Evolutionary conservation across 1,284 basidiomycete genomes (phyloP), one percentile per base, ranked within the genome.

Genomic region (Microbotryum violaceum): DNA sequence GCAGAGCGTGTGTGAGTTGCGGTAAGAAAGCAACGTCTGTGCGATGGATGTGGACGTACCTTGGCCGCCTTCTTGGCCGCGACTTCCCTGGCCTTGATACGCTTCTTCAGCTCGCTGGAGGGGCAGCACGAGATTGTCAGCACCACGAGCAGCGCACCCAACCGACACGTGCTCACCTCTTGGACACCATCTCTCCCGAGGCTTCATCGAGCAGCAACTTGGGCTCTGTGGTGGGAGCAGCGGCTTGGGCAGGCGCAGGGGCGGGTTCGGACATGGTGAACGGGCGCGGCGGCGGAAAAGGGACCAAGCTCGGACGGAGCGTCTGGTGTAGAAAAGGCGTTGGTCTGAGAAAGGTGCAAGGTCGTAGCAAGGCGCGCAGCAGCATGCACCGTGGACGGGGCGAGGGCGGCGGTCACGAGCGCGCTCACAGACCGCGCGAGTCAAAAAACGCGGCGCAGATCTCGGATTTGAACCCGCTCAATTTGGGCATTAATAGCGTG

Each of bases 181-280:
- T 97, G 78, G 90, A 93, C 73, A 97, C 85, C 86, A 92, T 83
- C 77, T 96, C 91, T 49, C 91, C 91, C 3, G 92, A 93, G 65
- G 91, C 83, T 50, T 87, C 87, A 76, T 96, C 92, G 71, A 61
- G 55, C 47, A 67, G 63, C 18, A 69, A 57, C 61, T 67, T 69
- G 16, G 67, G 67, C 23, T 56, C 60, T 23, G 45, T 54, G 12
- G 62, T 31, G 1, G 50, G 55, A 37, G 54, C 50, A 31, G 58
- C 47, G 27, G 60, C 44, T 7, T 55, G 47, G 12, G 54, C 64
- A 20, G 60, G 56, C 44, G 61, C 55, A 18, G 61, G 49, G 16
- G 52, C 23, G 25, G 54, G 42, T 56, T 52, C 42, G 37, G 49
- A 27, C 65, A 66, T 61, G 27, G 27, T 21, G 31, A 23, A 27